Evolutionary conservation across 2,329 filamentous ascomycete species (phyloP).

Genomic region (Elsinoe perseae): DNA sequence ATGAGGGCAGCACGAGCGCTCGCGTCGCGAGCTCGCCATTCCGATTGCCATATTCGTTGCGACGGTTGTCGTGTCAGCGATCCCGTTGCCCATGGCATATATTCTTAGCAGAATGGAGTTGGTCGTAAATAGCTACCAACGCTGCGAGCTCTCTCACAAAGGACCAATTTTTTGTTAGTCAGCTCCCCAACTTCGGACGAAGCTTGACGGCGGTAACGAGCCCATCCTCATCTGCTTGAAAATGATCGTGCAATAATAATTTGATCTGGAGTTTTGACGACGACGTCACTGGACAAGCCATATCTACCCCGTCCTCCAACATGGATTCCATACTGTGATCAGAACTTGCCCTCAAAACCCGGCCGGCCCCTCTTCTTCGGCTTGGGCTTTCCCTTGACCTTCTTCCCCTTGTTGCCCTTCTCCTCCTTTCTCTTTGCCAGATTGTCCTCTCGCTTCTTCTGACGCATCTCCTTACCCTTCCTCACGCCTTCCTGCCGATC

Average conservation of each 20-base stretch:
- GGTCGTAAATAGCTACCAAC: too few relatives aligned
- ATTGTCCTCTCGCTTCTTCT: conserved; percentile 45
- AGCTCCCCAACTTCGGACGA: background rate
- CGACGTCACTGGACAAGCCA: too few relatives aligned
- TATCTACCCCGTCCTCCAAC: too few relatives aligned
- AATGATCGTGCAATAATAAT: too few relatives aligned
- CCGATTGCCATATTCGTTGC: background rate
- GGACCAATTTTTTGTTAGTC: background rate
- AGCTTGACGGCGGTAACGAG: too few relatives aligned
- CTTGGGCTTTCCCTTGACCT: conserved; percentile 52
- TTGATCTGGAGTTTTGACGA: too few relatives aligned
- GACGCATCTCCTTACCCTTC: conserved; percentile 41
- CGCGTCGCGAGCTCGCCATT: background rate
- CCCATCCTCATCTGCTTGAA: too few relatives aligned
- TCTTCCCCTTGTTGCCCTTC: conserved; percentile 65
- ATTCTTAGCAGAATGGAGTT: background rate
- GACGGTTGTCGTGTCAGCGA: background rate
- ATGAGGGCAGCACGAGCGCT: background rate
- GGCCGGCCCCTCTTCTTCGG: conserved; percentile 50
- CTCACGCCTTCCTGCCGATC: conserved; percentile 39
- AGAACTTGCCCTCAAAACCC: conserved; percentile 59
- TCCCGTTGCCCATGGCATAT: background rate
- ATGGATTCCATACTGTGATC: background rate
- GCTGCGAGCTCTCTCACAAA: too few relatives aligned
- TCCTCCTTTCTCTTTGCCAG: conserved; percentile 68